Conservation (phyloP, 768 basidiomycete genomes). For the Saitozyma sp. region DNA sequence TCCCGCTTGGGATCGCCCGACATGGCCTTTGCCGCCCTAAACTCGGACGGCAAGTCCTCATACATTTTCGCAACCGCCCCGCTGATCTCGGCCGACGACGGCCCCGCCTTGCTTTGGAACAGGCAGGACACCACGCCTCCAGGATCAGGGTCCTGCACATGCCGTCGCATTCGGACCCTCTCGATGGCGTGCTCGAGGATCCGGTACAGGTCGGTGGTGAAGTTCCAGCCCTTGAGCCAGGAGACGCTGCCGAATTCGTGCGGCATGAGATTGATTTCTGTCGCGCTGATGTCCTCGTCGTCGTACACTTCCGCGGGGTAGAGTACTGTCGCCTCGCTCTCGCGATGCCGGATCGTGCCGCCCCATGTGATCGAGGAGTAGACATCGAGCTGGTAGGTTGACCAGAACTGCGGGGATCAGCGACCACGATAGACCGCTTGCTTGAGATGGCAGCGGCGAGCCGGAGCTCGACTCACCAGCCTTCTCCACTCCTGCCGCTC, state of each 20-base stretch:
- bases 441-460: neutral
- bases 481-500: slow-evolving; percentile 39
- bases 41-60: slow-evolving; percentile 25
- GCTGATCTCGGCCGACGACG: slow-evolving; percentile 17
- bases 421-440: neutral
- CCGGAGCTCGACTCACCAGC: slow-evolving; percentile 24
- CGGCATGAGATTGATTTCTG: neutral
- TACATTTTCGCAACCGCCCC: slow-evolving; percentile 26
- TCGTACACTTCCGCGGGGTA: slow-evolving; percentile 42
- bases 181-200: slow-evolving; percentile 39
- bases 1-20: slow-evolving; percentile 29
- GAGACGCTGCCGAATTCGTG: slow-evolving; percentile 7
- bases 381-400: slow-evolving; percentile 35
- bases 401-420: slow-evolving; percentile 37
- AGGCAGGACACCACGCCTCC: slow-evolving; percentile 12
- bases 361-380: slow-evolving; percentile 40
- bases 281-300: slow-evolving; percentile 33
- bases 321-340: slow-evolving; percentile 34
- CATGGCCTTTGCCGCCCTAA: slow-evolving; percentile 26
- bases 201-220: slow-evolving; percentile 40
- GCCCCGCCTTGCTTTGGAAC: slow-evolving; percentile 7
- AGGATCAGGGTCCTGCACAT: slow-evolving; percentile 6
- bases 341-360: slow-evolving; percentile 33
- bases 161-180: slow-evolving; percentile 5
- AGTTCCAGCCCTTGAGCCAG: slow-evolving; percentile 43